phyloP scores from a whole-genome alignment of 2,329 filamentous ascomycete genomes.

The Talaromyces sp. region DNA sequence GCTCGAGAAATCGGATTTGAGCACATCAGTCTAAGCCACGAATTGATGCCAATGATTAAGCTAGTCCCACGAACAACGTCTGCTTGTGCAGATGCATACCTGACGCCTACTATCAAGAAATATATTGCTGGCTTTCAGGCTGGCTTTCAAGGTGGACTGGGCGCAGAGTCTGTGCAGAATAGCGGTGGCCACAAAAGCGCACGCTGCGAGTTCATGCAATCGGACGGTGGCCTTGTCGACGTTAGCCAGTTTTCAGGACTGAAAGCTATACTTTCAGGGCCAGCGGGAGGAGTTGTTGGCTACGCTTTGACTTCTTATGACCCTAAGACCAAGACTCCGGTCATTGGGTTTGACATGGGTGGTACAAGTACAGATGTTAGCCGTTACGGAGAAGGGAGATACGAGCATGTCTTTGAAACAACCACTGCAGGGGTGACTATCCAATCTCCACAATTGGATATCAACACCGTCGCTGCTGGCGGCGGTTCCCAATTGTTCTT shows the following conservation, averaged over 20 bases:
- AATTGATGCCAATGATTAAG: slow-evolving; percentile 87
- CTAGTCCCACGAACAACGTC: slow-evolving; percentile 71
- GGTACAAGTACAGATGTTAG: slow-evolving; percentile 88
- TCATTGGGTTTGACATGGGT: slow-evolving; percentile 93
- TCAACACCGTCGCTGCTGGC: slow-evolving; percentile 86
- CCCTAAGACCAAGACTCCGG: slow-evolving; percentile 68
- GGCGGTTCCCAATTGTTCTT: slow-evolving; percentile 64
- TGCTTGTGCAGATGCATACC: slow-evolving; percentile 74
- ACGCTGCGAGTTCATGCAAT: slow-evolving; percentile 92
- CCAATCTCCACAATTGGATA: slow-evolving; percentile 82
- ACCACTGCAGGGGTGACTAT: slow-evolving; percentile 87
- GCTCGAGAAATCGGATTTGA: slow-evolving; percentile 77
- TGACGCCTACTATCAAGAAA: slow-evolving; percentile 74
- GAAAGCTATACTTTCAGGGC: slow-evolving; percentile 80
- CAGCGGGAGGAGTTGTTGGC: slow-evolving; percentile 88
- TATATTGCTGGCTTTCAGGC: slow-evolving; percentile 74
- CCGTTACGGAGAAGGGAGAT: slow-evolving; percentile 74
- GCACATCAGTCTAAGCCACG: slow-evolving; percentile 76
- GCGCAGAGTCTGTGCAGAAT: slow-evolving; percentile 68
- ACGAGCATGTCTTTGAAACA: slow-evolving; percentile 89
- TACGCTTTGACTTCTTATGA: slow-evolving; percentile 89
- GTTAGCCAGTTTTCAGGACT: slow-evolving; percentile 68
- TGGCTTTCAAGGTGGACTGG: slow-evolving; percentile 77
- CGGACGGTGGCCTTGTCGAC: slow-evolving; percentile 64
- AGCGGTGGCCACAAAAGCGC: slow-evolving; percentile 64